A percentile compares a stretch with the other conserved stretches of the same genome.
Conservation (phyloP, 805 yeast genomes). For the Wickerhamiella musiphila region DNA sequence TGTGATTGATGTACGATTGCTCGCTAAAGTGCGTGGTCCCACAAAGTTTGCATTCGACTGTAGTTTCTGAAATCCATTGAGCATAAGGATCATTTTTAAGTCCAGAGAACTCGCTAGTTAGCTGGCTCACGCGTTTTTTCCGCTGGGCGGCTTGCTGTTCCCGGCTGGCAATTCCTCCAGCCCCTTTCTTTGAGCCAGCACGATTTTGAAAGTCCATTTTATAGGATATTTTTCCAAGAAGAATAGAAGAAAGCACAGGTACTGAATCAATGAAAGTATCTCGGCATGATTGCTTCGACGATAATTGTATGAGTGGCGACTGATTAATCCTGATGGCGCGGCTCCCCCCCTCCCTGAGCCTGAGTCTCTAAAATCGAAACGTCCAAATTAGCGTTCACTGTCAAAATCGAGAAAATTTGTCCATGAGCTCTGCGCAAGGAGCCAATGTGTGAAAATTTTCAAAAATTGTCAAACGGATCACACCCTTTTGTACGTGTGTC, state of each 20-base stretch:
- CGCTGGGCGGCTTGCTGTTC: constrained; percentile 54
- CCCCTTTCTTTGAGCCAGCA: constrained; percentile 78
- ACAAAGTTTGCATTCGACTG: constrained; percentile 71
- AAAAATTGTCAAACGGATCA: no score
- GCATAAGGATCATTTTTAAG: constrained; percentile 1
- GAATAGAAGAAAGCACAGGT: neutral
- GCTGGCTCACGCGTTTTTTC: constrained; percentile 46
- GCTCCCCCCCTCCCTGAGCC: no score
- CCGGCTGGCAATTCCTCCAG: constrained; percentile 69
- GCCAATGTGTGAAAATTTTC: no score
- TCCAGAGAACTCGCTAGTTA: constrained; percentile 30
- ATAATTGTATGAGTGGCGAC: no score
- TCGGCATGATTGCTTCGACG: neutral
- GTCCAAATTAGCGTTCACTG: neutral
- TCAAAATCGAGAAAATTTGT: neutral
- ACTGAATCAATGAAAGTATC: neutral
- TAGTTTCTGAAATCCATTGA: constrained; percentile 27
- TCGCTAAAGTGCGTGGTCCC: constrained; percentile 67
- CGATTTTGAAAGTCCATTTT: constrained; percentile 76
- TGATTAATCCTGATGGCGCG: no score
- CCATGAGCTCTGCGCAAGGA: no score
- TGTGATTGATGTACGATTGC: constrained; percentile 65
- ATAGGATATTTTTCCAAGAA: neutral
- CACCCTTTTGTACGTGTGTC: no score
- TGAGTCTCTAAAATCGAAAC: neutral